Conservation (phyloP, 2,329 filamentous ascomycete species). For the Epichloe gansuensis region DNA sequence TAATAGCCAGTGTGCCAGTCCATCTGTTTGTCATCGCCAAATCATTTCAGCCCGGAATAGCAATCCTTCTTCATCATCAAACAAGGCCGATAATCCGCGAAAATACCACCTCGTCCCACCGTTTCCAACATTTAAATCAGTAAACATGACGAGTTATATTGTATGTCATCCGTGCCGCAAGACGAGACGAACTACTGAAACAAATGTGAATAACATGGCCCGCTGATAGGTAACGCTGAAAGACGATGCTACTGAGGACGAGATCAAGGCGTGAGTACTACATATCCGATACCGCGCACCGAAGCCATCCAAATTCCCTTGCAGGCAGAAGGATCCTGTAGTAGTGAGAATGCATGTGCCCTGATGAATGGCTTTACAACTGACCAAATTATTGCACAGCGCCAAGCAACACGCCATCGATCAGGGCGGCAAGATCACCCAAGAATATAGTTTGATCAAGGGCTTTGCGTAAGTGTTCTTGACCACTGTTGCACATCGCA, state of each 20-base stretch:
- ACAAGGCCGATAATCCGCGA: constrained; percentile 6
- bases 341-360: background rate
- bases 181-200: background rate
- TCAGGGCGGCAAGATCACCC: constrained; percentile 71
- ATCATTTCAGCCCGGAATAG: background rate
- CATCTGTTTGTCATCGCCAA: background rate
- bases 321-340: too few species aligned
- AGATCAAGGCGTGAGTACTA: constrained; percentile 51
- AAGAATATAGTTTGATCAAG: constrained; percentile 81
- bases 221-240: constrained; percentile 62
- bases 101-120: constrained; percentile 1
- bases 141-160: constrained; percentile 44
- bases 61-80: constrained; percentile 1
- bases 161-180: constrained; percentile 17
- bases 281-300: background rate
- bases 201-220: constrained; percentile 2
- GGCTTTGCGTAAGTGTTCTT: constrained; percentile 66
- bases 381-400: constrained; percentile 25
- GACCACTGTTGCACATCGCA: background rate
- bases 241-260: constrained; percentile 47
- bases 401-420: constrained; percentile 63
- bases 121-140: constrained; percentile 4
- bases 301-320: background rate
- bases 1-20: background rate
- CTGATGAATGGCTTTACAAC: background rate